phyloP scores from a whole-genome alignment of 345 rosid species.

The Crucihimalaya himalaica region DNA sequence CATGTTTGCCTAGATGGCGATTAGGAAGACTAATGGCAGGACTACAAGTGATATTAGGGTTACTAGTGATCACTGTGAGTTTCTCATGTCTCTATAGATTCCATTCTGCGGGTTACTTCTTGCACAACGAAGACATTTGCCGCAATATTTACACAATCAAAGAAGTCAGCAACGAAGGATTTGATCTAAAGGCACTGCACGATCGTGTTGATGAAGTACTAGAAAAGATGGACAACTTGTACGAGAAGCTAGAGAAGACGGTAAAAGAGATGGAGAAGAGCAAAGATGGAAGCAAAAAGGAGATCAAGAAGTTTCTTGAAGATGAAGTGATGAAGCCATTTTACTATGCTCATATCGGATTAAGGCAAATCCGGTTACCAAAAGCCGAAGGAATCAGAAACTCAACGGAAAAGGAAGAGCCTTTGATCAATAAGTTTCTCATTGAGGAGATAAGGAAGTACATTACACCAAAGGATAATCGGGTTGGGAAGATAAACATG shows the following conservation, averaged over 20 bases:
- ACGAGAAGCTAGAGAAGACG: constrained; percentile 60
- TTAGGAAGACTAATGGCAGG: constrained; percentile 56
- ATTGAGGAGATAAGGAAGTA: constrained; percentile 78
- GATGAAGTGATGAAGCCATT: constrained; percentile 77
- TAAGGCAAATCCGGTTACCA: constrained; percentile 71
- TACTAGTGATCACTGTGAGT: constrained; percentile 62
- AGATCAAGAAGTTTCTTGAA: constrained; percentile 62
- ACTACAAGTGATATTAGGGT: constrained; percentile 65
- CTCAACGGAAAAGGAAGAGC: constrained; percentile 54
- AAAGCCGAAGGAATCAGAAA: constrained; percentile 49
- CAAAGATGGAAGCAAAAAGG: constrained; percentile 49
- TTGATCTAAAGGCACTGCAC: constrained; percentile 46
- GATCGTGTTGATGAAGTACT: constrained; percentile 62
- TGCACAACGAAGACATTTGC: constrained; percentile 70
- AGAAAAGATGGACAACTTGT: constrained; percentile 54
- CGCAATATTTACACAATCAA: constrained; percentile 50
- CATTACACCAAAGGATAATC: constrained; percentile 65
- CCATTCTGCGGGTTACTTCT: constrained; percentile 67
- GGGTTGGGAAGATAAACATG: constrained; percentile 62
- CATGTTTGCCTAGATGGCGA: constrained; percentile 55
- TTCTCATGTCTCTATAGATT: constrained; percentile 66
- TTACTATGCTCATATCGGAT: constrained; percentile 59
- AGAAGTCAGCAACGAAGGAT: constrained; percentile 47
- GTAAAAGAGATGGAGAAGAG: constrained; percentile 66
- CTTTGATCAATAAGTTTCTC: constrained; percentile 70